A percentile compares a stretch with the other conserved stretches of the same genome.
Conservation (phyloP, 257 asterid species). For the Capsicum rhomboideum region DNA sequence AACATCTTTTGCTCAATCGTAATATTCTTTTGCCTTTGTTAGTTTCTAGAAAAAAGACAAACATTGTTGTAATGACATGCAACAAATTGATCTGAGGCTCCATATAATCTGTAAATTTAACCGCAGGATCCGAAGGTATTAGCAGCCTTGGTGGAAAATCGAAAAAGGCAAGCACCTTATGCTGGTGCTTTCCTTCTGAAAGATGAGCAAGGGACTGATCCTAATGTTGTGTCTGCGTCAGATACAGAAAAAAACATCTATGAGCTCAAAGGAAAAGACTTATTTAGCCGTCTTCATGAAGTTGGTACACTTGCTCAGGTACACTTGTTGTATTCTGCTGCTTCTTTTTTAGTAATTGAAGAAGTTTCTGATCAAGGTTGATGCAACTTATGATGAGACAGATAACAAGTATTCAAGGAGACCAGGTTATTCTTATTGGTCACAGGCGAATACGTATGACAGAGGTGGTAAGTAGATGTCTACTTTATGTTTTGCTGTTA, state of each 20-base stretch:
- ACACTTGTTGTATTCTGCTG: constrained; percentile 10
- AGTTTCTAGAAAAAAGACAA: constrained; percentile 3
- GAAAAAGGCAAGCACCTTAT: constrained; percentile 93
- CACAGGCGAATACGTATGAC: constrained; percentile 88
- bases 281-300: constrained; percentile 78
- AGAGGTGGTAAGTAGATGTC: constrained; percentile 66
- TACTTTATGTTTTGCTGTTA: neutral
- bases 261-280: constrained; percentile 85
- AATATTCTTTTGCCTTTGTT: neutral
- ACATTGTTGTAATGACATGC: neutral
- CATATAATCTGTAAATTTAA: constrained; percentile 2
- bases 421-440: constrained; percentile 90
- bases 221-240: constrained; percentile 37
- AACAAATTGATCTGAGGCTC: neutral
- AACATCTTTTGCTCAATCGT: neutral
- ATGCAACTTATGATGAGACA: constrained; percentile 23
- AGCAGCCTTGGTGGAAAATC: constrained; percentile 85
- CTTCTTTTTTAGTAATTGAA: neutral
- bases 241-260: constrained; percentile 56
- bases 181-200: constrained; percentile 96
- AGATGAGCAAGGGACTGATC: constrained; percentile 70
- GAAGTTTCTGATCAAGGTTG: constrained; percentile 24
- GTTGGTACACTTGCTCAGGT: constrained; percentile 99
- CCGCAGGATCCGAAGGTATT: constrained; percentile 88
- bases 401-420: constrained; percentile 94